A percentile compares a stretch with the other conserved stretches of the same genome.
Evolutionary conservation across 352 stramenopile genomes (phyloP).

Genomic region (Pelagophyceae sp.): DNA sequence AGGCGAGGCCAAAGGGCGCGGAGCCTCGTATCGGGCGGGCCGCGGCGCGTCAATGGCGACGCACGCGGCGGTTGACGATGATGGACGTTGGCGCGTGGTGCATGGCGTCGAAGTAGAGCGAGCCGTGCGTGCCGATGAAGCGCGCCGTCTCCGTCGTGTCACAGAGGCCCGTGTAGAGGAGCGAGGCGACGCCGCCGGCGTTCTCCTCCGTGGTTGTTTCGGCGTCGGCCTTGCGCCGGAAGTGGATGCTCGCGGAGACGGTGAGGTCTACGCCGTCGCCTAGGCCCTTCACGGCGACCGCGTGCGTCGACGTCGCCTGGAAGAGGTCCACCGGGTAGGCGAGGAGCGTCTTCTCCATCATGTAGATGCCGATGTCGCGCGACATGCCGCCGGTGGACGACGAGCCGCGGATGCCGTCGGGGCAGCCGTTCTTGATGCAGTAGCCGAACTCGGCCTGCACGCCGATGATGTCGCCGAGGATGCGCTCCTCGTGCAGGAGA

Average conservation of each 20-base stretch:
- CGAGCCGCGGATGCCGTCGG: neutral
- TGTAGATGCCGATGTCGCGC: constrained; percentile 10
- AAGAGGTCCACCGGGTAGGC: neutral
- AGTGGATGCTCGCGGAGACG: neutral
- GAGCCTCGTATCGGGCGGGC: too few species aligned
- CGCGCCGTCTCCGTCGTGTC: neutral
- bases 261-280: constrained; percentile 11
- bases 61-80: neutral
- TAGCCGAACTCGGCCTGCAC: constrained; percentile 59
- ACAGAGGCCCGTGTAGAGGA: neutral
- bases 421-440: constrained; percentile 1
- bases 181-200: constrained; percentile 7
- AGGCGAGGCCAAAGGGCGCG: too few species aligned
- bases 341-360: constrained; percentile 11
- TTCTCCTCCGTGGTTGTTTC: neutral
- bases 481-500: constrained; percentile 44
- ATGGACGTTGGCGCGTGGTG: neutral
- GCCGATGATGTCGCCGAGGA: constrained; percentile 59
- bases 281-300: neutral
- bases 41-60: too few species aligned
- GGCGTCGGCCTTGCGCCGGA: neutral
- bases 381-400: neutral
- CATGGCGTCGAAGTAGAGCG: neutral
- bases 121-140: neutral
- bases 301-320: neutral